Evolutionary conservation across 305 asterid species (phyloP), one percentile per base, ranked within the genome.

Genomic region (Solanum aculeatissimum): DNA sequence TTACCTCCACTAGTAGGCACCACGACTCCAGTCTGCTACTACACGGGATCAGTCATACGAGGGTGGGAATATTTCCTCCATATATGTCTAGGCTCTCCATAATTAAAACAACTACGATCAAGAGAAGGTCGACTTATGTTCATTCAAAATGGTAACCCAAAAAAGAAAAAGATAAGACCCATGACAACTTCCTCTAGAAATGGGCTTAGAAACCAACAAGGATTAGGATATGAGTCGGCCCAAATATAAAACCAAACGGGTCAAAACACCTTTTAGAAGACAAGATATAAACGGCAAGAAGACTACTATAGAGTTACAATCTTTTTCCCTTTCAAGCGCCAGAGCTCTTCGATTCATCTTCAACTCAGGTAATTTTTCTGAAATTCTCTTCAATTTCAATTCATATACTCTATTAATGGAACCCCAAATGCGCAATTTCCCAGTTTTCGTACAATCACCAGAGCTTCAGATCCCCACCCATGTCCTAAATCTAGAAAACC

Each of bases 371-470:
- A 51, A 49, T 0, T 77, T 77, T 29, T 51, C 63, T 0, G 0
- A 10, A 16, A 1, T 18, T 51, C 18, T 51, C 82, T 51, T 51
- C 82, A 1, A 77, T 77, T 51, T 77, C 12, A 29, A 18, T 77
- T 29, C 1, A 18, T 6, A 77, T 51, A 77, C 62, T 25, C 38
- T 43, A 54, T 27, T 10, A n/a, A 83, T 83, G 85, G 25, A 68
- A 32, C 27, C 91, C 53, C 35, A 82, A 78, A 32, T 75, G 2
- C 74, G 21, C 49, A 77, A 85, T 78, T 86, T 89, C 80, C 97
- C 93, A 85, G 85, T 97, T 32, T 92, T 95, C 86, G 63, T 95
- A 60, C 93, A 89, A 88, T 95, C 92, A 0, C 95, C 92, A 7
- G 93, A 92, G 11, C 95, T 89, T 14, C 89, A 85, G 82, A 86